These are phyloP conservation scores for Lachnellula subtilissima DNA, from an alignment of 2,329 filamentous ascomycete genomes.

Conservation along the genomic window DNA sequence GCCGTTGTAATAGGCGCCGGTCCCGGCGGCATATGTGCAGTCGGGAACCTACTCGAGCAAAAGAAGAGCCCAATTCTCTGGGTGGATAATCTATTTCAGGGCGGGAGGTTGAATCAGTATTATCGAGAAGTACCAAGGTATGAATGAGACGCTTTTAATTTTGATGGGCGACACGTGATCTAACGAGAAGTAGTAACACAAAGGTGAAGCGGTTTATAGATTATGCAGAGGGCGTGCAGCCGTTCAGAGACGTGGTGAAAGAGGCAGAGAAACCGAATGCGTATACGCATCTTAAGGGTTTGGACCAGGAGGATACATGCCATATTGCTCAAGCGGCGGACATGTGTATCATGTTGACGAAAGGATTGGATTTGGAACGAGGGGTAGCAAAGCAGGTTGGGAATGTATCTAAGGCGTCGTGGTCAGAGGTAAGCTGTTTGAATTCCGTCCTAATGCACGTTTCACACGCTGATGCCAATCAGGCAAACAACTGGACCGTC, in stretches of 20 bases:
- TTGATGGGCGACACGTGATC: slow-evolving; percentile 11
- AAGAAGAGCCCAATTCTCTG: slow-evolving; percentile 49
- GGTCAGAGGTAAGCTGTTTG: slow-evolving; percentile 32
- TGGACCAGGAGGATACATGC: slow-evolving; percentile 54
- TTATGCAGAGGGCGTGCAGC: slow-evolving; percentile 48
- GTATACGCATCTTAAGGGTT: slow-evolving; percentile 45
- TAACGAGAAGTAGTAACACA: slow-evolving; percentile 45
- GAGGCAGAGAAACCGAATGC: slow-evolving; percentile 46
- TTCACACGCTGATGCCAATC: not conserved
- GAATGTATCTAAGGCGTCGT: slow-evolving; percentile 36
- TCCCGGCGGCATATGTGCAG: slow-evolving; percentile 53
- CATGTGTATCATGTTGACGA: slow-evolving; percentile 42
- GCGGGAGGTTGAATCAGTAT: slow-evolving; percentile 45
- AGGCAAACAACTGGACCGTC: slow-evolving; percentile 34
- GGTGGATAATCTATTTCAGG: slow-evolving; percentile 54
- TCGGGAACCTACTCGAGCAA: slow-evolving; percentile 57
- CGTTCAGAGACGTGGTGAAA: slow-evolving; percentile 48
- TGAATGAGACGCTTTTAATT: not conserved
- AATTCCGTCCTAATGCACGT: not conserved
- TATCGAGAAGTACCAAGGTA: slow-evolving; percentile 57
- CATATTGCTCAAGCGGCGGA: slow-evolving; percentile 53
- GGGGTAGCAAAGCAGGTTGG: slow-evolving; percentile 37
- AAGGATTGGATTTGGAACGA: slow-evolving; percentile 38
- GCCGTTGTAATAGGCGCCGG: slow-evolving; percentile 57
- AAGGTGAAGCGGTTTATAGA: slow-evolving; percentile 55